Conservation (phyloP, 352 stramenopile genomes). For the Globisporangium spiculum region DNA sequence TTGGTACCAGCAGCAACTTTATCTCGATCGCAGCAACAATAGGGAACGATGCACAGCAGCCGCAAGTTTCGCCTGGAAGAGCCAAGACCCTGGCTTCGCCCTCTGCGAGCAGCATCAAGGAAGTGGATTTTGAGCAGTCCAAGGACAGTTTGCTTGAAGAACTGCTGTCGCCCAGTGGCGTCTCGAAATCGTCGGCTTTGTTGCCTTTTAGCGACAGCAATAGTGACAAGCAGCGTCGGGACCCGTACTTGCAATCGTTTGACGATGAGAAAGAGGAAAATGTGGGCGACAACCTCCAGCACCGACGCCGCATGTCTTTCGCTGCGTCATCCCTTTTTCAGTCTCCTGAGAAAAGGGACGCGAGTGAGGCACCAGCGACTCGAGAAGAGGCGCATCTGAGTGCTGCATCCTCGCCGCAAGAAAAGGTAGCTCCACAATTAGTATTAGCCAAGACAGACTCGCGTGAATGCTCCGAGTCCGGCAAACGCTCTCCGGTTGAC, state of each 20-base stretch:
- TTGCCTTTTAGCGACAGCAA: conserved; percentile 1
- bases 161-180: conserved; percentile 32
- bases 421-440: not conserved
- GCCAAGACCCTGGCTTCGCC: conserved; percentile 41
- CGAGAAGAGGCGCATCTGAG: not conserved
- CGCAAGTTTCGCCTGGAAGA: conserved; percentile 32
- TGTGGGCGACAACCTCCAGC: not conserved
- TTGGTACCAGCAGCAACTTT: conserved; percentile 5
- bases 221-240: conserved; percentile 22
- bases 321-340: conserved; percentile 9
- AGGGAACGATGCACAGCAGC: conserved; percentile 8
- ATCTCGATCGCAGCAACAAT: not conserved
- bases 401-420: not conserved
- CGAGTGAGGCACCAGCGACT: not conserved
- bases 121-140: conserved; percentile 64
- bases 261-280: conserved; percentile 26
- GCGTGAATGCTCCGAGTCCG: not conserved
- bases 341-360: conserved; percentile 7
- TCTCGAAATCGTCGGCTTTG: conserved; percentile 17
- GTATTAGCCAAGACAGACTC: not conserved
- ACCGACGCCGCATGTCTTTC: conserved; percentile 1
- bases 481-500: not conserved
- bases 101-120: conserved; percentile 38
- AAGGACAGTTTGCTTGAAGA: conserved; percentile 70
- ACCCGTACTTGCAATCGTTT: conserved; percentile 52